Conservation (phyloP, 345 rosid genomes). For the Lumnitzera littorea region DNA sequence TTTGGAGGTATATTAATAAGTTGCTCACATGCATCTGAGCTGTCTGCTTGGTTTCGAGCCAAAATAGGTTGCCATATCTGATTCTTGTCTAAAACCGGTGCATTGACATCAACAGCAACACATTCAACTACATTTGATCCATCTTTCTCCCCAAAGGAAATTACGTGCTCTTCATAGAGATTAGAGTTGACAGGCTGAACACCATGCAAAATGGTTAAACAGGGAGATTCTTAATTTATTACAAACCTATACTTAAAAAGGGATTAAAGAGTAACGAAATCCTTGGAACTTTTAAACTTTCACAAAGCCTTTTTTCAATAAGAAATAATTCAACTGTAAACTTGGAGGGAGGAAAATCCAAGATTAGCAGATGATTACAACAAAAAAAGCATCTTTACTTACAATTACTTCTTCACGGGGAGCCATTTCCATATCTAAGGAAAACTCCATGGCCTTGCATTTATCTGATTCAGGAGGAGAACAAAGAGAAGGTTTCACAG, state of each 20-base stretch:
- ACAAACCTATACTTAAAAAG: too few species aligned
- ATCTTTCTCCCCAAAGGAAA: constrained; percentile 21
- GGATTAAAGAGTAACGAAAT: too few species aligned
- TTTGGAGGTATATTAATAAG: constrained; percentile 19
- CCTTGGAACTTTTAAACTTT: too few species aligned
- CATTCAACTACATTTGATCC: constrained; percentile 7
- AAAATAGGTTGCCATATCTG: constrained; percentile 29
- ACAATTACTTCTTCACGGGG: constrained; percentile 7
- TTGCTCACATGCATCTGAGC: constrained; percentile 27
- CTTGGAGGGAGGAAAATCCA: too few species aligned
- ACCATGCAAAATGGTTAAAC: too few species aligned
- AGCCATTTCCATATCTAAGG: constrained; percentile 18
- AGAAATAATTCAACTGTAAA: too few species aligned
- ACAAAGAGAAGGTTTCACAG: constrained; percentile 14
- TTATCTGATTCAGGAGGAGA: constrained; percentile 21
- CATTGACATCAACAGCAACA: constrained; percentile 14
- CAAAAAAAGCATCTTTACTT: too few species aligned
- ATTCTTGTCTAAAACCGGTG: constrained; percentile 23
- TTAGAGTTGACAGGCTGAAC: too few species aligned
- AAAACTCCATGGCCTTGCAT: constrained; percentile 17
- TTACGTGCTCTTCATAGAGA: background rate
- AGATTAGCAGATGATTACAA: too few species aligned
- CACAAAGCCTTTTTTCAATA: too few species aligned
- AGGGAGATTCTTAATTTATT: too few species aligned
- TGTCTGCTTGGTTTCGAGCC: constrained; percentile 29